phyloP scores from a whole-genome alignment of 1,139 yeast genomes.

The Candida tetrigidarum region DNA sequence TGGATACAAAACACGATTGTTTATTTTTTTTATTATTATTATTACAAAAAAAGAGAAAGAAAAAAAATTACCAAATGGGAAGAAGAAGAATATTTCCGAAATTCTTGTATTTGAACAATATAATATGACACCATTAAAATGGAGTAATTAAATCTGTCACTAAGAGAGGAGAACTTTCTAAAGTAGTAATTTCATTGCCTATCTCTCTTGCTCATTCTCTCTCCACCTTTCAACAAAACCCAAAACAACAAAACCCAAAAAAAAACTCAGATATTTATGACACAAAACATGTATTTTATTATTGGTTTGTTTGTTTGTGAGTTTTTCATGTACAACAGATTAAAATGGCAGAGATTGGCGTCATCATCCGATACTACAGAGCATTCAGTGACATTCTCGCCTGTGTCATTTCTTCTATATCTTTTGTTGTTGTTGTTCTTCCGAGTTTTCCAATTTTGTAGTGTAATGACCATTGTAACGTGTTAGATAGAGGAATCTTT shows the following conservation, averaged over 20 bases:
- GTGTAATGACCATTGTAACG: neutral
- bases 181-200: too few species aligned
- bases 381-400: neutral
- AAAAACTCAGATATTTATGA: neutral
- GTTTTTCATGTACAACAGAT: neutral
- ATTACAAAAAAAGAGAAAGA: too few species aligned
- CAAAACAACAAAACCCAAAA: too few species aligned
- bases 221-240: too few species aligned
- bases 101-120: too few species aligned
- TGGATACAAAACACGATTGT: too few species aligned
- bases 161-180: too few species aligned
- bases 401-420: neutral
- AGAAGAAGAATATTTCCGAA: too few species aligned
- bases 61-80: too few species aligned
- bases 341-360: constrained; percentile 1
- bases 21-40: too few species aligned
- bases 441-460: neutral
- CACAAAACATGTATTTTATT: neutral
- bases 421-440: neutral
- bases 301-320: neutral
- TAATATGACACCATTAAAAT: neutral
- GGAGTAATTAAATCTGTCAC: neutral
- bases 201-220: neutral
- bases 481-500: too few species aligned
- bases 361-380: neutral